These are phyloP conservation scores for Hyaloscypha hepaticicola DNA, from an alignment of 495 filamentous ascomycete species.

Conservation along the genomic window DNA sequence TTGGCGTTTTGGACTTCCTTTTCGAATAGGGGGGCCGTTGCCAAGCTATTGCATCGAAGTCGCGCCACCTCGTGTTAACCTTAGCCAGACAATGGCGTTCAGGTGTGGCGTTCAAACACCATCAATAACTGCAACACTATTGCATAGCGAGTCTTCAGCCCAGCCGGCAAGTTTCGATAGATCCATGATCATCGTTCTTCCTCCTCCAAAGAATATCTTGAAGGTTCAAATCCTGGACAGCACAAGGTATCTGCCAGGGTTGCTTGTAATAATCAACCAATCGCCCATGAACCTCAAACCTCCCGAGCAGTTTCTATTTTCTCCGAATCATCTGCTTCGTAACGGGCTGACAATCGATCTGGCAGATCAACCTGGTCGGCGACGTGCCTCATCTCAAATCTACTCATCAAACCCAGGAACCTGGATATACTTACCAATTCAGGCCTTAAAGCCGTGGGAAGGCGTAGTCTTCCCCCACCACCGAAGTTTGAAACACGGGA, in stretches of 20 bases:
- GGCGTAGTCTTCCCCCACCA: not conserved
- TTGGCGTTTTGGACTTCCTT: not conserved
- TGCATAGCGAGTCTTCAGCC: too few relatives aligned
- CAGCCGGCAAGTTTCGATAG: too few relatives aligned
- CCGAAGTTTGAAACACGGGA: not conserved
- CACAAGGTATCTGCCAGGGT: too few relatives aligned
- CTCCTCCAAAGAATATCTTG: too few relatives aligned
- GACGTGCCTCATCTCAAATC: not conserved
- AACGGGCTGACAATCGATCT: not conserved
- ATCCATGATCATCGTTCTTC: too few relatives aligned
- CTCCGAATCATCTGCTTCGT: constrained; percentile 2
- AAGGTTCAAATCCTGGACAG: too few relatives aligned
- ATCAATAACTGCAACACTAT: not conserved
- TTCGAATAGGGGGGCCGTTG: not conserved
- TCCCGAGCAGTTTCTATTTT: constrained; percentile 1
- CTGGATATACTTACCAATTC: constrained; percentile 11
- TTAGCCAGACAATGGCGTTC: not conserved
- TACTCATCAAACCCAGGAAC: not conserved
- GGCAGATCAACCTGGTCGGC: constrained; percentile 7
- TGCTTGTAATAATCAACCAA: too few relatives aligned
- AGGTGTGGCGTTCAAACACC: not conserved
- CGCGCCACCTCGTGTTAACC: not conserved
- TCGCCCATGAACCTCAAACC: not conserved
- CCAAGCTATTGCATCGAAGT: not conserved
- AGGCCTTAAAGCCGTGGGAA: not conserved